Evolutionary conservation across 108 stramenopile genomes (phyloP), one percentile per base, ranked within the genome.

Genomic region (Fragilaria radians): DNA sequence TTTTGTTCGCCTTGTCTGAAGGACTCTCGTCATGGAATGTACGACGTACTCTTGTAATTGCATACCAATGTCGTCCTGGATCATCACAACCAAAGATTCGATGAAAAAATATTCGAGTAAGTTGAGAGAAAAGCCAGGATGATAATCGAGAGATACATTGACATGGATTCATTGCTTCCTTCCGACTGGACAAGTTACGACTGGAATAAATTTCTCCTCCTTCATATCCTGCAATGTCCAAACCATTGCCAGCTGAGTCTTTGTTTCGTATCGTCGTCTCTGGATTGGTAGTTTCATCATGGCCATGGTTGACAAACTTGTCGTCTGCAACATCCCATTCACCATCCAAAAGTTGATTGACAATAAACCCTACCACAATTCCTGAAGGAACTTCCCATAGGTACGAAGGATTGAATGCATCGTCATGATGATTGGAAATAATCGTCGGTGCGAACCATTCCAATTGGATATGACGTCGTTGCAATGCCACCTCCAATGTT

Each of bases 61-160:
- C 65, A 66, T 70, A 71, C 74, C 74, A 75, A 46, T 75, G 74
- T 19, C 45, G 46, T 5, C 74, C 70, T 27, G 52, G 26, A 42
- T 42, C 27, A 48, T 54, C 17, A 42, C 50, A 46, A 62, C 68
- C 26, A 69, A 32, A 19, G 53, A 28, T 36, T 47, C 58, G 21
- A 68, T 21, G 19, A 68, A 21, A 34, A n/a, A n/a, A n/a, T n/a
- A n/a, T n/a, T n/a, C n/a, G n/a, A n/a, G n/a, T n/a, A n/a, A n/a
- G n/a, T n/a, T n/a, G n/a, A n/a, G n/a, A n/a, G n/a, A n/a, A n/a
- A n/a, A n/a, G n/a, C n/a, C n/a, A n/a, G n/a, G n/a, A n/a, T n/a
- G n/a, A n/a, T n/a, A n/a, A n/a, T n/a, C n/a, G n/a, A n/a, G n/a
- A n/a, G n/a, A n/a, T n/a, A n/a, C n/a, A n/a, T n/a, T n/a, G n/a